Base-by-base conservation (phyloP, 1,139 yeast species). In the Saccharomyces pastorianus region DNA sequence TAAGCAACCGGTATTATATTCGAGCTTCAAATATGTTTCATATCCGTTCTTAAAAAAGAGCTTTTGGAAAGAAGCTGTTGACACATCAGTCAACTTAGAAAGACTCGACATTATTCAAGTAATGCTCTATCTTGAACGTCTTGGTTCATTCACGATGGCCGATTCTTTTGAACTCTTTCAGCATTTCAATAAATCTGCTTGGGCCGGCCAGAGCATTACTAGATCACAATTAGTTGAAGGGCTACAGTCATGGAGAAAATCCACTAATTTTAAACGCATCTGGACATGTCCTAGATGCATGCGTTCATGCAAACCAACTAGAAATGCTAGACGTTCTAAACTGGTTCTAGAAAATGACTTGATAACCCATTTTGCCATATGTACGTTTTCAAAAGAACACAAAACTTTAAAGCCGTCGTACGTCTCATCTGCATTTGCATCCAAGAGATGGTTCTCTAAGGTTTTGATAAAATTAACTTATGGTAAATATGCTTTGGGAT, bases 401-500 rank as follows among this genome's bases (percentile, higher is more conserved):
- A 81, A 84, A 60, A 68, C 87, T 17, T 71, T 88, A 46, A 82
- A 83, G 56, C 81, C 88, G 4, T 77, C 85, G 1, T 91, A 83
- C 66, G 93, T 88, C 1, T 82, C 96, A 0, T 81, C 95, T 0
- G 85, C 82, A 55, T 82, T 85, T 60, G 98, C 98, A 0, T 81
- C 93, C 3, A 84, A 88, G 61, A 81, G 93, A 59, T 90, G 98
- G 98, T 88, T 87, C 62, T 79, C 91, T 5, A 89, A 87, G 64
- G 80, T 87, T 2, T 74, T 90, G 56, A 86, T 90, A 54, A 91
- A 89, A 65, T 73, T 93, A 49, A 88, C 95, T 0, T 90, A 89
- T 66, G 99, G 99, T 0, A 85, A 86, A 61, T 87, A 90, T 67
- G 82, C 84, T 50, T 72, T 91, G 31, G 99, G 99, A 1, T 85